Percentiles rank a stretch among this genome's conserved stretches.
Conservation (phyloP, 2,329 filamentous ascomycete genomes). For the Nemania sp. region DNA sequence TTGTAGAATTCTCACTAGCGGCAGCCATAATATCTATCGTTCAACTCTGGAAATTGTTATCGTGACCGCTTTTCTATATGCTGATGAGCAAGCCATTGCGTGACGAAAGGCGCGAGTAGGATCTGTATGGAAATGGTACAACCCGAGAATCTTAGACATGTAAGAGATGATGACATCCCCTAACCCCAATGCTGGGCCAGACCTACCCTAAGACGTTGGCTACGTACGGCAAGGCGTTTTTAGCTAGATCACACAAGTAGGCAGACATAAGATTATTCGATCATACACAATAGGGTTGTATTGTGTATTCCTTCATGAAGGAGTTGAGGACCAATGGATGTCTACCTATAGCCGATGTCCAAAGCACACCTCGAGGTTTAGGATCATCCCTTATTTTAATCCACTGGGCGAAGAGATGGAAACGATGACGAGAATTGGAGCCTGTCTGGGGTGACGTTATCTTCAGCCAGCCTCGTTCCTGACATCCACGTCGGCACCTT, state of each 20-base stretch:
- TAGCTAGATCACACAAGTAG: not conserved
- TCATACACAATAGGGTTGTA: not conserved
- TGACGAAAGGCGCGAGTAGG: not conserved
- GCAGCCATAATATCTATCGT: not conserved
- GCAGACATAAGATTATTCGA: not conserved
- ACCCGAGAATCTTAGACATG: not conserved
- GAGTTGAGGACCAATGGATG: too few relatives aligned
- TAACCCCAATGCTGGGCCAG: not conserved
- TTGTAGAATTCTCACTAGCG: too few relatives aligned
- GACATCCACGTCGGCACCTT: not conserved
- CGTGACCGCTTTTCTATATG: not conserved
- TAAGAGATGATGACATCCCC: not conserved
- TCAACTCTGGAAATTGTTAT: not conserved
- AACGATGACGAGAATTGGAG: not conserved
- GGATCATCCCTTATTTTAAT: not conserved
- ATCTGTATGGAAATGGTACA: not conserved
- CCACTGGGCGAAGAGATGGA: not conserved
- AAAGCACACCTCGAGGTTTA: not conserved
- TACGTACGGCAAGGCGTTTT: not conserved
- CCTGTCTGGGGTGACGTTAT: not conserved
- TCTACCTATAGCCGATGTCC: not conserved
- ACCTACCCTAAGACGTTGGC: not conserved
- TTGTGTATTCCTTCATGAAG: not conserved
- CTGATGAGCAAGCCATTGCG: not conserved
- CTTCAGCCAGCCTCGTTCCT: not conserved